Evolutionary conservation across 2,329 filamentous ascomycete species (phyloP).

Genomic region (Penicillium vulpinum): DNA sequence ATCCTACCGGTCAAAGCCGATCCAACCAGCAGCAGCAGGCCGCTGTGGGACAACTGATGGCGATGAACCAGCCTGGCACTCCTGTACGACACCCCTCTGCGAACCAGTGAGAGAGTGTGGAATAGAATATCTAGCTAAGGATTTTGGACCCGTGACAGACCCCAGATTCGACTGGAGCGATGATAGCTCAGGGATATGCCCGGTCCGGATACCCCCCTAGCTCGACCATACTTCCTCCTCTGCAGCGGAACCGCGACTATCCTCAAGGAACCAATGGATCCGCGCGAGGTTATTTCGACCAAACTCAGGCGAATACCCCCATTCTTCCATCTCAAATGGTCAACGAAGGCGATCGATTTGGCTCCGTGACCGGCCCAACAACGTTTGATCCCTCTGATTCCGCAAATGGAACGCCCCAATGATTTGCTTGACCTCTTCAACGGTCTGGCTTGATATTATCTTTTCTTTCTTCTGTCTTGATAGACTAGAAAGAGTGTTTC

Average conservation of each 20-base stretch:
- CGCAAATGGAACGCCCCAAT: conserved; percentile 36
- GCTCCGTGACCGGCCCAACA: conserved; percentile 26
- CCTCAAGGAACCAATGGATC: conserved; percentile 31
- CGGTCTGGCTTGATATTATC: background rate
- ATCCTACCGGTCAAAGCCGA: conserved; percentile 35
- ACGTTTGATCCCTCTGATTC: conserved; percentile 35
- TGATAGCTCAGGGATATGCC: conserved; percentile 40
- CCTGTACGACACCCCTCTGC: conserved; percentile 38
- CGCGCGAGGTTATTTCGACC: conserved; percentile 35
- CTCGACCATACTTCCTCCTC: conserved; percentile 38
- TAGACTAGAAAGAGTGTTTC: conserved; percentile 32
- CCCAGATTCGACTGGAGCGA: conserved; percentile 38
- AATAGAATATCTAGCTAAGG: conserved; percentile 31
- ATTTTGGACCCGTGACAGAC: conserved; percentile 31
- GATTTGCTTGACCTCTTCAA: conserved; percentile 14
- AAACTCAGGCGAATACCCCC: conserved; percentile 33
- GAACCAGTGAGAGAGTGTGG: conserved; percentile 25
- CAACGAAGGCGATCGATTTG: conserved; percentile 36
- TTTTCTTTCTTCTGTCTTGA: conserved; percentile 30
- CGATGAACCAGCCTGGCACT: conserved; percentile 40
- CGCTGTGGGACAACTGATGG: conserved; percentile 38
- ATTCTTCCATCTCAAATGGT: conserved; percentile 39
- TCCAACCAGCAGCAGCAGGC: conserved; percentile 34
- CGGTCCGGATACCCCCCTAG: conserved; percentile 35
- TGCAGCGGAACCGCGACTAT: conserved; percentile 35